Evolutionary conservation across 371 early-diverging fungal species (phyloP).

Genomic region (Mortierella sp.): DNA sequence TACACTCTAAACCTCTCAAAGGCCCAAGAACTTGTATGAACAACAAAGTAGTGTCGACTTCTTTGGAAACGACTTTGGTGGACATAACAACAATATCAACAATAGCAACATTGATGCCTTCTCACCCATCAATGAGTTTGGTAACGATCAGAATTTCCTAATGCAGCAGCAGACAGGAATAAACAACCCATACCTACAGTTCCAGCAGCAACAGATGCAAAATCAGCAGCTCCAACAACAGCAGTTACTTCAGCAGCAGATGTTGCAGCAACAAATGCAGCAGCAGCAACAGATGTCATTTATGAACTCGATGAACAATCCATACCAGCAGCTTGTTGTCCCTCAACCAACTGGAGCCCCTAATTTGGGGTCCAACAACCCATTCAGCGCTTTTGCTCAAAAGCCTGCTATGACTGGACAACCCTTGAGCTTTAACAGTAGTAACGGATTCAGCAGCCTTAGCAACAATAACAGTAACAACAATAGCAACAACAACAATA

Average conservation of each 20-base stretch:
- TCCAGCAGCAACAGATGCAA: conserved; percentile 66
- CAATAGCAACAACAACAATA: conserved; percentile 27
- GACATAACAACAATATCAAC: conserved; percentile 48
- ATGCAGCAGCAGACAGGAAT: conserved; percentile 62
- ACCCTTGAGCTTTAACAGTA: conserved; percentile 21
- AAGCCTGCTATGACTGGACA: conserved; percentile 52
- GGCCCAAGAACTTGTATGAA: conserved; percentile 51
- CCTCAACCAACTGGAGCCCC: conserved; percentile 53
- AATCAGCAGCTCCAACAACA: conserved; percentile 64
- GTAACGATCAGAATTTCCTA: conserved; percentile 44
- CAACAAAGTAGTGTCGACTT: conserved; percentile 64
- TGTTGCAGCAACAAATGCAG: conserved; percentile 52
- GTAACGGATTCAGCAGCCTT: conserved; percentile 19
- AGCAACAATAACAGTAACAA: conserved; percentile 8
- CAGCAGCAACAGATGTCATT: conserved; percentile 51
- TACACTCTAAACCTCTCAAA: background rate
- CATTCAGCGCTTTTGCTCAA: conserved; percentile 54
- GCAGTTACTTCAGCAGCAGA: conserved; percentile 60
- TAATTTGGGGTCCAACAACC: conserved; percentile 58
- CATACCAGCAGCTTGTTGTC: conserved; percentile 43
- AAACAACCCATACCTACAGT: conserved; percentile 62
- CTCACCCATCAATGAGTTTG: conserved; percentile 51
- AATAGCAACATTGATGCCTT: conserved; percentile 41
- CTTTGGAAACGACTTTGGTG: conserved; percentile 62
- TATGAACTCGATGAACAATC: conserved; percentile 53